Evolutionary conservation across 108 stramenopile species (phyloP).

Genomic region (Pseudonitzschia multistriata): DNA sequence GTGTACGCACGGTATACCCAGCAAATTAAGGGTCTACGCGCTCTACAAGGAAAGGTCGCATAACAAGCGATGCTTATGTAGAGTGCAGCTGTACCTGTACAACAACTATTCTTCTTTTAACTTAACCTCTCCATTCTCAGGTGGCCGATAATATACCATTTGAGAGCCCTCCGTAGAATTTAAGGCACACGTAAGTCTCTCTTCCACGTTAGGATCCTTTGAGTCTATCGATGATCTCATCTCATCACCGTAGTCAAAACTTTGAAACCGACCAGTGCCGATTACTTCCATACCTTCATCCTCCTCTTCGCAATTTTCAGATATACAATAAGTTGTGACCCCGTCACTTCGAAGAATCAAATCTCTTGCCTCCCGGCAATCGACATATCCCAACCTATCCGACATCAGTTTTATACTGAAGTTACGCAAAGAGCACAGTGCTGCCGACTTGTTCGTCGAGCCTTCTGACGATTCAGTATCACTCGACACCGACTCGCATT

Average conservation of each 20-base stretch:
- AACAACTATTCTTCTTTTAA: not conserved
- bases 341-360: slow-evolving; percentile 23
- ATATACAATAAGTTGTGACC: slow-evolving; percentile 3
- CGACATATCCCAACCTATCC: not conserved
- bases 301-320: slow-evolving; percentile 11
- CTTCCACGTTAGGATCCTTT: too few relatives aligned
- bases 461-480: not conserved
- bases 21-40: too few relatives aligned
- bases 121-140: not conserved
- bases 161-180: slow-evolving; percentile 1
- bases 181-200: slow-evolving; percentile 5
- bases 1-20: too few relatives aligned
- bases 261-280: slow-evolving; percentile 24
- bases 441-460: not conserved
- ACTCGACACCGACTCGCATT: not conserved
- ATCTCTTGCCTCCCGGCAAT: not conserved
- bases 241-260: slow-evolving; percentile 15
- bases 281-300: slow-evolving; percentile 38
- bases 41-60: too few relatives aligned
- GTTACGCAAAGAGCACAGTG: not conserved
- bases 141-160: not conserved
- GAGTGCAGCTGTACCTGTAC: not conserved
- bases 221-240: not conserved
- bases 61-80: too few relatives aligned
- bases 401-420: not conserved